phyloP scores from a whole-genome alignment of 495 filamentous ascomycete genomes.

The Lasiosphaeris hirsuta region DNA sequence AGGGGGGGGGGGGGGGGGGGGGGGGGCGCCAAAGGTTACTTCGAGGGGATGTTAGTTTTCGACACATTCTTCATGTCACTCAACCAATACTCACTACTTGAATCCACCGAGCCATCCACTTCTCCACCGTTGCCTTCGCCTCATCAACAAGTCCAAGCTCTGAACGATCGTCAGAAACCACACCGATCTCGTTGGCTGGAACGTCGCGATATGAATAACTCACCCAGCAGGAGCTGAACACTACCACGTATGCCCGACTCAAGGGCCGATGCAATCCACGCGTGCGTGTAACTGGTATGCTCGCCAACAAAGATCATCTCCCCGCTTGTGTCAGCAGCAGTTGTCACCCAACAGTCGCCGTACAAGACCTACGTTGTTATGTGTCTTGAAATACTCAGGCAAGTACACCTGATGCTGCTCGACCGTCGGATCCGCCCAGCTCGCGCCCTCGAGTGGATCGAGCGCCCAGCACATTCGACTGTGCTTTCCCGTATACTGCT shows the following conservation, averaged over 20 bases:
- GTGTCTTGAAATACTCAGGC: constrained; percentile 66
- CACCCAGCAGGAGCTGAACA: constrained; percentile 57
- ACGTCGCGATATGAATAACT: constrained; percentile 14
- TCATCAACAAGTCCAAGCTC: constrained; percentile 64
- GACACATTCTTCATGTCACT: too few relatives aligned
- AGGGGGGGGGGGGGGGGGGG: too few relatives aligned
- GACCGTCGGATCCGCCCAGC: constrained; percentile 54
- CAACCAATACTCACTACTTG: constrained; percentile 7
- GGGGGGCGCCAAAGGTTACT: too few relatives aligned
- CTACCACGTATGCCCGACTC: constrained; percentile 64
- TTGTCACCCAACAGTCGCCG: background rate
- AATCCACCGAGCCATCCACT: constrained; percentile 65
- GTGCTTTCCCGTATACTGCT: constrained; percentile 59
- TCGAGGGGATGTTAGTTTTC: too few relatives aligned
- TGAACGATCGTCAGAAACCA: background rate
- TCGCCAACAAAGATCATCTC: constrained; percentile 68
- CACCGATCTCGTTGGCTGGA: background rate
- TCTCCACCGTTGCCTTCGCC: constrained; percentile 55
- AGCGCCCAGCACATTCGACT: constrained; percentile 58
- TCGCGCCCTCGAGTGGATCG: constrained; percentile 52
- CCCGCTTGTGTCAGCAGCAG: background rate
- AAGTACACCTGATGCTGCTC: constrained; percentile 65
- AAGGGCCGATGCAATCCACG: constrained; percentile 66
- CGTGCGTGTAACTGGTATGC: constrained; percentile 69
- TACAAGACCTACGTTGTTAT: constrained; percentile 44